Base-by-base conservation (phyloP, 73 alveolate genomes). In the Paramecium pentaurelia region DNA sequence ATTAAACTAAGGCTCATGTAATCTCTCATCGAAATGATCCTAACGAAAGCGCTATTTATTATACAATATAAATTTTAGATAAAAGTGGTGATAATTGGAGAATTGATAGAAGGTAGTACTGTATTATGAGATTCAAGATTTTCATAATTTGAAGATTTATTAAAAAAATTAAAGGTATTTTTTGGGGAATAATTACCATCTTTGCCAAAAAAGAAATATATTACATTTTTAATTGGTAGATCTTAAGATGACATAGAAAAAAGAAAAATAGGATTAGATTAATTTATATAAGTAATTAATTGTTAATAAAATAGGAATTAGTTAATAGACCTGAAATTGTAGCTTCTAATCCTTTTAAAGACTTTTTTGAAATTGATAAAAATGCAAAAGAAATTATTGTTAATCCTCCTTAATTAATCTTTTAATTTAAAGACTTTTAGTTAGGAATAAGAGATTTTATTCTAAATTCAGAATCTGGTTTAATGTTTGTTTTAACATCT, bases 281-380 rank as follows among this genome's bases (percentile, higher is more conserved):
- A 45, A 45, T 89, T 58, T 47, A 36, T 89, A 44, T 58, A 71
- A 47, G 94, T 89, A 73, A 71, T 47, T 18, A 27, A 8, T 18
- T 0, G 49, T 3, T 49, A 5, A 47, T 6, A 80, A 32, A 4
- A 49, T 80, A 25, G 91, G 75, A 40, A 25, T 49, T 80, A 12
- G 51, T 28, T 14, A 94, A 86, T 40, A 68, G 94, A 71, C 77
- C 90, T 16, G 94, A 89, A 38, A 80, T 89, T 22, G 58, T 71
- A 18, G 85, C 86, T 20, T 71, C 86, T 14, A 73, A 3, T 40
- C 88, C 94, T 16, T 40, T 89, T 77, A 89, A 47, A 40, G 84
- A 89, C 20, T 89, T 89, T 30, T 89, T 89, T 45, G 97, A 94
- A 92, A 47, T 89, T 22, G 94, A 89, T 20, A 59, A 89, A 30